phyloP scores from a whole-genome alignment of 129 eudicot species.

The Lactuca sativa region DNA sequence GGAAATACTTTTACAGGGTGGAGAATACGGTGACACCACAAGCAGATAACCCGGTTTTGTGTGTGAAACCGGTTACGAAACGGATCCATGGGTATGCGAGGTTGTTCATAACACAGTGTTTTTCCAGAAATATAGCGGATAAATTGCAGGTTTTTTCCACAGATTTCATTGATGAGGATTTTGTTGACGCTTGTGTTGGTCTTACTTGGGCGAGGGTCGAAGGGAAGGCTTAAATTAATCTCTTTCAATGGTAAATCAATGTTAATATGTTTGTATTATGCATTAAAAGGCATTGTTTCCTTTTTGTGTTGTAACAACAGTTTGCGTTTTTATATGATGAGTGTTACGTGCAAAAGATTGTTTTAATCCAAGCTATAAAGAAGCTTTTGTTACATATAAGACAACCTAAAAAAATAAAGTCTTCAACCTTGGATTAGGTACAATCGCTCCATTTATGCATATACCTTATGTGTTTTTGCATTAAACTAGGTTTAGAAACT shows the following conservation, averaged over 20 bases:
- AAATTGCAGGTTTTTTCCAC: conserved; percentile 69
- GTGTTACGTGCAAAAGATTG: conserved; percentile 3
- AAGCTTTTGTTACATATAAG: neutral
- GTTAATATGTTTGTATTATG: neutral
- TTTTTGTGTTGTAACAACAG: conserved; percentile 16
- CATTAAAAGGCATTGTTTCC: neutral
- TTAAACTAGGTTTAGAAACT: too few relatives aligned
- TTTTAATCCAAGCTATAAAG: too few relatives aligned
- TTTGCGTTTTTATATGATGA: neutral
- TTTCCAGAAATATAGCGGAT: conserved; percentile 51
- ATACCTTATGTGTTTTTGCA: too few relatives aligned
- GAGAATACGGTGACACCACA: conserved; percentile 96
- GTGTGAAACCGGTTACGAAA: conserved; percentile 84
- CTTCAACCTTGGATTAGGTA: too few relatives aligned
- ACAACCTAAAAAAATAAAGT: neutral
- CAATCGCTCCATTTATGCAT: too few relatives aligned
- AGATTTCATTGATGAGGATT: conserved; percentile 78
- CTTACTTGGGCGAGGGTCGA: conserved; percentile 79
- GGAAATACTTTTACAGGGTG: conserved; percentile 85
- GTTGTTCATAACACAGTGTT: conserved; percentile 68
- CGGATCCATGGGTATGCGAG: conserved; percentile 77
- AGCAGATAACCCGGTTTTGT: conserved; percentile 80
- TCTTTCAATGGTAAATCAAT: neutral
- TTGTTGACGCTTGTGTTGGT: conserved; percentile 90
- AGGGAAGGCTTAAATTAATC: conserved; percentile 44